Conservation (phyloP, 139 green algal genomes). For the Auxenochlorella protothecoides region DNA sequence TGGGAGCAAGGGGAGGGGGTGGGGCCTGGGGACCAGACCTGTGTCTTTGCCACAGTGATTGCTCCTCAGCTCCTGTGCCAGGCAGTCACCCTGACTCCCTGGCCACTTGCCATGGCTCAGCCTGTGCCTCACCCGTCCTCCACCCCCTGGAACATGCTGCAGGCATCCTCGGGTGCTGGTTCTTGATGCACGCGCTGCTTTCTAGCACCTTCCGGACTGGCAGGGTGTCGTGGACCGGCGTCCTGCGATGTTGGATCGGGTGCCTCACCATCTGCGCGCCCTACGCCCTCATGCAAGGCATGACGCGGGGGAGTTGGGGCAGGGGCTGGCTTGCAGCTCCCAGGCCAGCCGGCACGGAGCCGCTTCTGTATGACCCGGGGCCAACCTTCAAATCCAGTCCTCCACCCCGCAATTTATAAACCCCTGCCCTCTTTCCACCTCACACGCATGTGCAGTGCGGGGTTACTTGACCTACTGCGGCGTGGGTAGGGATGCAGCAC, state of each 20-base stretch:
- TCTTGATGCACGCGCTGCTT: constrained; percentile 18
- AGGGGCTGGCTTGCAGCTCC: too few species aligned
- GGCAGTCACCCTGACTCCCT: too few species aligned
- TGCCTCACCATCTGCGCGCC: constrained; percentile 9
- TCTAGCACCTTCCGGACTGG: background rate
- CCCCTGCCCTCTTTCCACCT: background rate
- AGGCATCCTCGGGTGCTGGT: constrained; percentile 21
- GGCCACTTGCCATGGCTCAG: too few species aligned
- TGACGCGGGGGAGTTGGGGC: background rate
- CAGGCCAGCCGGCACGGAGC: too few species aligned
- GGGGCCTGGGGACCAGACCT: too few species aligned
- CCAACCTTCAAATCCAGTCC: too few species aligned
- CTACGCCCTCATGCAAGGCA: constrained; percentile 18
- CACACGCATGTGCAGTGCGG: background rate
- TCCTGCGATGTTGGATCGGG: background rate
- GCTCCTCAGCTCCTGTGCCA: too few species aligned
- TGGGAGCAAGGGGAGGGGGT: too few species aligned
- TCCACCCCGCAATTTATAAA: background rate
- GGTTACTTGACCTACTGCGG: background rate
- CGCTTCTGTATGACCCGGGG: too few species aligned
- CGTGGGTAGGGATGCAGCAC: background rate
- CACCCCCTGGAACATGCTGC: background rate
- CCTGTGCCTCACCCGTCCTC: too few species aligned
- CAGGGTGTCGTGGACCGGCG: background rate
- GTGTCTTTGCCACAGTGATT: too few species aligned